phyloP scores from a whole-genome alignment of 2,329 filamentous ascomycete genomes.

The Fusarium multiceps region DNA sequence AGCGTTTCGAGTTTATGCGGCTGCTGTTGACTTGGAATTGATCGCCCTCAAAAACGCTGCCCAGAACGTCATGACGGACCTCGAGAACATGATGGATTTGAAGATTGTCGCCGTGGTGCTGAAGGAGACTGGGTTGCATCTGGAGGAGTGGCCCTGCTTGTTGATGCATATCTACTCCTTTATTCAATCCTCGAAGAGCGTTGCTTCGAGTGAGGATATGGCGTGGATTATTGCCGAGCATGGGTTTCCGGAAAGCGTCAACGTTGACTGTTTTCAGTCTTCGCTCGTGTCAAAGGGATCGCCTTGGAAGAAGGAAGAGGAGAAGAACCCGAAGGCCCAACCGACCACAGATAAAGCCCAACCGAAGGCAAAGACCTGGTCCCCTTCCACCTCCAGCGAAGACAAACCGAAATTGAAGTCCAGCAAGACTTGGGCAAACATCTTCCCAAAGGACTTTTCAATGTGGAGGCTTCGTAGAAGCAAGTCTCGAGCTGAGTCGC shows the following conservation, averaged over 20 bases:
- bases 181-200: neutral
- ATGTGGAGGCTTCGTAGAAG: neutral
- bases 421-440: neutral
- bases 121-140: neutral
- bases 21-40: neutral
- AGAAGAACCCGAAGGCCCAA: no score
- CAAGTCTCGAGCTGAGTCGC: accelerated
- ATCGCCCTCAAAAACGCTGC: neutral
- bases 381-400: neutral
- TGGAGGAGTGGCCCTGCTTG: neutral
- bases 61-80: neutral
- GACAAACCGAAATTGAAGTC: neutral
- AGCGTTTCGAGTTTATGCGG: neutral
- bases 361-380: neutral
- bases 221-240: neutral
- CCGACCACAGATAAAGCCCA: no score
- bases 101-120: accelerated
- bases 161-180: neutral
- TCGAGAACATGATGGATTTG: neutral
- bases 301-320: neutral
- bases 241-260: neutral
- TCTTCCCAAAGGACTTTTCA: neutral
- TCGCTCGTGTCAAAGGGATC: neutral
- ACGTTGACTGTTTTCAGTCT: neutral
- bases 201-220: neutral